These are phyloP conservation scores for Populus hybrid DNA, from an alignment of 441 rosid genomes.

Conservation along the genomic window DNA sequence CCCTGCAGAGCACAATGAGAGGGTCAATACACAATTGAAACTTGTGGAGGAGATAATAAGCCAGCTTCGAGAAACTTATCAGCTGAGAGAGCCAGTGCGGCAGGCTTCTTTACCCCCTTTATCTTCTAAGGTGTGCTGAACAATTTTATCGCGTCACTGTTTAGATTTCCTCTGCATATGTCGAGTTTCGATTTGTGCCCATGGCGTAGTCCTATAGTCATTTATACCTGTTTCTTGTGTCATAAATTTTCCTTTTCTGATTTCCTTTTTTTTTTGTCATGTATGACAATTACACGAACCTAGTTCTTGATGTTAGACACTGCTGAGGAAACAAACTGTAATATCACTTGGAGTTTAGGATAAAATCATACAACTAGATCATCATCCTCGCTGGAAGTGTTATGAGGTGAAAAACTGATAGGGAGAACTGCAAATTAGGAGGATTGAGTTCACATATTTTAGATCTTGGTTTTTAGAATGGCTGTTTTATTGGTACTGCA, in stretches of 20 bases:
- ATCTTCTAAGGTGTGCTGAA: conserved; percentile 35
- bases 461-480: background rate
- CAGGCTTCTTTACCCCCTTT: conserved; percentile 34
- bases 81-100: conserved; percentile 25
- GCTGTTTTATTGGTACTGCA: too few species aligned
- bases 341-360: background rate
- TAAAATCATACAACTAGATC: background rate
- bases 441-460: background rate
- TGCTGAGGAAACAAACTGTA: background rate
- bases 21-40: conserved; percentile 34
- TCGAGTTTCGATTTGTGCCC: background rate
- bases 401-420: background rate
- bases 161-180: background rate
- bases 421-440: background rate
- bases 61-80: conserved; percentile 39
- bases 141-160: background rate
- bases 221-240: background rate
- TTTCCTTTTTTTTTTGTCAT: background rate
- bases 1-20: conserved; percentile 26
- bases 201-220: background rate
- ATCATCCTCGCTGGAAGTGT: background rate
- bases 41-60: conserved; percentile 39
- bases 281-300: background rate
- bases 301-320: background rate
- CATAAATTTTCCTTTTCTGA: background rate